Base-by-base conservation (phyloP, 1,284 basidiomycete genomes). In the Tremellales sp. region DNA sequence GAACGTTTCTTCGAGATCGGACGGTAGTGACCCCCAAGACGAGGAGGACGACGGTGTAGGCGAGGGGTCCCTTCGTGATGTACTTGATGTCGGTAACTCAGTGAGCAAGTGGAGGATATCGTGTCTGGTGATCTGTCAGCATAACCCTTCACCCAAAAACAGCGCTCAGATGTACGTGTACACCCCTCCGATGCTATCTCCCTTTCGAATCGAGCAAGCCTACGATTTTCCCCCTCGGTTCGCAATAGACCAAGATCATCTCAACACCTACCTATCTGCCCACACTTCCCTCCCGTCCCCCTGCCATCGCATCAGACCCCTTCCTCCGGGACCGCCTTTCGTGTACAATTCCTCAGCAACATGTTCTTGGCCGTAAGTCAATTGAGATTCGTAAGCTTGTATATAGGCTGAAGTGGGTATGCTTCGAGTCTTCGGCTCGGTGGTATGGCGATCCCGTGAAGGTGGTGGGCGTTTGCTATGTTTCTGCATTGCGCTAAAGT, bases 1-100 rank as follows among this genome's bases (percentile, higher is more conserved):
- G 70, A 88, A 91, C 0, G 80, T 84, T 56, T 90, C 87, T 73
- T 90, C 88, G 0, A 80, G 67, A 62, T 91, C 89, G 0, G 87
- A 89, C 3, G 88, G 84, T 0, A 90, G 77, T 53, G 59, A 39
- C 17, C 54, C 50, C 56, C 67, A 48, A 44, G 68, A 46, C 36
- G 56, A 43, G 31, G 49, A 55, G 21, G 51, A 44, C 3, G 52
- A 44, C 10, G 49, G 45, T 2, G 57, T 43, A 10, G 50, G 45
- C 7, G 57, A 45, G 11, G 22, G 48, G 11, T 35, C 52, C 24
- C 60, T 50, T 51, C 19, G 13, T 40, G 48, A 5, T 12, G 40
- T 40, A 35, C 31, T 23, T n/a, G 42, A 44, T 33, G 53, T 51
- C 15, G 51, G 63, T 35, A 52, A 53, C 29, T 78, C 52, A 43